Percentiles rank a stretch among this genome's conserved stretches.
Conservation (phyloP, 805 yeast species). For the Sungouiella blattae region DNA sequence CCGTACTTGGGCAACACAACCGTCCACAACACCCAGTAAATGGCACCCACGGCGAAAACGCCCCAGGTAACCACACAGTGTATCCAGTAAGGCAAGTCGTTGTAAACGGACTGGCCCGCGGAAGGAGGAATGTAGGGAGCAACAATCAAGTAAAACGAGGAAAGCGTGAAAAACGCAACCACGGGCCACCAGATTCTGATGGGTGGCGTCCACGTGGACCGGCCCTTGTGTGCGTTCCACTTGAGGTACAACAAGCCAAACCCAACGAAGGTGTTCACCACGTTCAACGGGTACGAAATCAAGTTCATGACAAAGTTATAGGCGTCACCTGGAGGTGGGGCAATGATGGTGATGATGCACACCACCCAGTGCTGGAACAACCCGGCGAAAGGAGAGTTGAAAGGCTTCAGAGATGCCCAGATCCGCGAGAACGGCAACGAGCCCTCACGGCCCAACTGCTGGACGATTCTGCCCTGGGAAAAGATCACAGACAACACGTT, state of each 20-base stretch:
- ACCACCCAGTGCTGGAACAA: conserved; percentile 74
- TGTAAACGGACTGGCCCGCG: conserved; percentile 63
- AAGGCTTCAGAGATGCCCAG: conserved; percentile 69
- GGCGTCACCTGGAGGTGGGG: conserved; percentile 82
- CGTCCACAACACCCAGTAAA: conserved; percentile 68
- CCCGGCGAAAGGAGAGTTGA: conserved; percentile 70
- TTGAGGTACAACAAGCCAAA: conserved; percentile 59
- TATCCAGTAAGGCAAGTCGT: conserved; percentile 68
- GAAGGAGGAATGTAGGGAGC: conserved; percentile 81
- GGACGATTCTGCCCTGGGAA: conserved; percentile 78
- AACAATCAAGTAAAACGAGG: conserved; percentile 63
- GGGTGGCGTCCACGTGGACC: conserved; percentile 65
- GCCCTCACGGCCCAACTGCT: conserved; percentile 81
- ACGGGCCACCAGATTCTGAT: conserved; percentile 64
- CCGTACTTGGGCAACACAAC: conserved; percentile 52
- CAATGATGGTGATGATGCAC: conserved; percentile 68
- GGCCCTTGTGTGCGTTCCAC: conserved; percentile 48
- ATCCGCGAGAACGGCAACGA: conserved; percentile 69
- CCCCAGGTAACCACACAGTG: conserved; percentile 85
- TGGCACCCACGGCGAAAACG: conserved; percentile 59
- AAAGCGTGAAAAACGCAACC: conserved; percentile 56
- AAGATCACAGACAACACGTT: conserved; percentile 78
- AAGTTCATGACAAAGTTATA: conserved; percentile 76
- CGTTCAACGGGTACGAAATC: conserved; percentile 77
- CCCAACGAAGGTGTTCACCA: conserved; percentile 65